Evolutionary conservation across 768 basidiomycete genomes (phyloP), one percentile per base, ranked within the genome.

Genomic region (Cytidiella melzeri): DNA sequence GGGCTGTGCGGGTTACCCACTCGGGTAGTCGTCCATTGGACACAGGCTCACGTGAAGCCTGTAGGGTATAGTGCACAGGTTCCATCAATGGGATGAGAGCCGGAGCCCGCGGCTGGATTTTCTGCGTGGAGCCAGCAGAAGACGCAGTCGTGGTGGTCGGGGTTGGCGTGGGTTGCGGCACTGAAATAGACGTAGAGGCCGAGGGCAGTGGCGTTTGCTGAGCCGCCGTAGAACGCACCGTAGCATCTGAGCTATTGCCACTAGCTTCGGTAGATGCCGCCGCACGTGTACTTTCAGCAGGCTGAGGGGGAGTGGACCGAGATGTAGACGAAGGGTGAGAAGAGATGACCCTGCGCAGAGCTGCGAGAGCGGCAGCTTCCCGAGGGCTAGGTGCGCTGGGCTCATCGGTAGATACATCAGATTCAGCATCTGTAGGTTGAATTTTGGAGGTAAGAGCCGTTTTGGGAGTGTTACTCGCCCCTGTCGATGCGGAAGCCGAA

Each of bases 331-430:
- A 50, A 12, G 37, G 24, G 11, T 46, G 43, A 7, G 45, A 34
- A 1, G 43, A 52, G 39, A 61, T 67, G 41, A 71, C 62, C 50
- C 86, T 74, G 51, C 77, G 75, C 51, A 87, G 55, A 3, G 87
- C 85, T 11, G 89, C 87, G 34, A 73, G 70, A 30, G 81, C 82
- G 19, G 87, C 87, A 1, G 82, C 83, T 38, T 74, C 72, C 52
- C 73, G 71, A 28, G 68, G 64, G 43, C 61, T 52, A 9, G 58
- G 52, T 27, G 56, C 26, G 4, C 54, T 58, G 58, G 53, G 41
- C 46, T 47, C 47, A 39, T 27, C 43, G 30, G 41, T 15, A 44
- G 40, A 30, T 11, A 41, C 19, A 40, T 7, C 6, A 47, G 58
- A 13, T 42, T 54, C 13, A 59, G 43, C 2, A 39, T 56, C 7